Conservation (phyloP, 164 flowering plant genomes). For the Vitis rotundifolia region DNA sequence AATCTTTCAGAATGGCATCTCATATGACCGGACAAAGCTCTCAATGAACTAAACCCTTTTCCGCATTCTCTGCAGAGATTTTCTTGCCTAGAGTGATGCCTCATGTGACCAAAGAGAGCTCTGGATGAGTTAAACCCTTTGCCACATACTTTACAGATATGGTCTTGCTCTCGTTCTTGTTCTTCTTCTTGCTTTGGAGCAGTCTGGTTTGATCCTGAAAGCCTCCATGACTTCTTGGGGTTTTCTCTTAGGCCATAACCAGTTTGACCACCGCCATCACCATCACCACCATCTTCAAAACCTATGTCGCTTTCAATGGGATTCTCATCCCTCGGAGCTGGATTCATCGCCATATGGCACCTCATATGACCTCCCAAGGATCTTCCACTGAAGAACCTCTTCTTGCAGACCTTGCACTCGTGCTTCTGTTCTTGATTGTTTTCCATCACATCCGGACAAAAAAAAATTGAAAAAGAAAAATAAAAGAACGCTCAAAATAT, state of each 20-base stretch:
- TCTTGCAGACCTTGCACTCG: conserved; percentile 31
- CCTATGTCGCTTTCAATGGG: conserved; percentile 5
- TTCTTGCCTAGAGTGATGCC: conserved; percentile 28
- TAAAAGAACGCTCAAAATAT: conserved; percentile 1
- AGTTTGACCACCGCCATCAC: background rate
- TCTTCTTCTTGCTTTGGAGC: conserved; percentile 4
- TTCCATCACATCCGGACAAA: conserved; percentile 15
- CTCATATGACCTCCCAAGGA: conserved; percentile 39
- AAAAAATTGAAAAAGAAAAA: conserved; percentile 8
- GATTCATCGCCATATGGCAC: conserved; percentile 21
- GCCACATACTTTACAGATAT: conserved; percentile 37
- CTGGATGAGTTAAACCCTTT: conserved; percentile 33
- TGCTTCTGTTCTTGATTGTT: conserved; percentile 23
- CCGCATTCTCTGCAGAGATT: conserved; percentile 25
- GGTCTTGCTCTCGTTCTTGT: too few relatives aligned
- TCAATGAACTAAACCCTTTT: conserved; percentile 9
- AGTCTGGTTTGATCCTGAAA: conserved; percentile 15
- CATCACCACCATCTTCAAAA: background rate
- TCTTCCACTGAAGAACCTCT: conserved; percentile 27
- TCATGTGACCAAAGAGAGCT: conserved; percentile 49
- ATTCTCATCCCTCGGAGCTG: conserved; percentile 8
- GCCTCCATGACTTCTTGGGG: conserved; percentile 43
- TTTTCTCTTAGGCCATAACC: conserved; percentile 42
- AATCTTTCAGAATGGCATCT: conserved; percentile 11
- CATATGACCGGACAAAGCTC: conserved; percentile 16